Evolutionary conservation across 805 yeast genomes (phyloP).

Genomic region (Blastobotrys peoriensis): DNA sequence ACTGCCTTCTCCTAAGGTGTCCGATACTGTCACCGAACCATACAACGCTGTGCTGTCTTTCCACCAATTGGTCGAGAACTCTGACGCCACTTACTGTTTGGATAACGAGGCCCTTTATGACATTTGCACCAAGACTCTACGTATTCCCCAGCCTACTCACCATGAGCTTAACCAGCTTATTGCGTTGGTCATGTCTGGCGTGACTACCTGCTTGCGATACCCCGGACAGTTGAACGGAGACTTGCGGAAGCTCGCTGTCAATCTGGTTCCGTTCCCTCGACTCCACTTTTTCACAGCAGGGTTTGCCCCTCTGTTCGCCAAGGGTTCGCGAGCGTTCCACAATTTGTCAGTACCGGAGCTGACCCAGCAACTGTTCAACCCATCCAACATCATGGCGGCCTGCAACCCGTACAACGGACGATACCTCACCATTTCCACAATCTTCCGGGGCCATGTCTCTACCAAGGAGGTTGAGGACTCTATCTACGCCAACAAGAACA

Average conservation of each 20-base stretch:
- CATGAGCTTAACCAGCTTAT: slow-evolving; percentile 77
- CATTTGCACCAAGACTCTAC: slow-evolving; percentile 81
- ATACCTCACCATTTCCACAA: slow-evolving; percentile 88
- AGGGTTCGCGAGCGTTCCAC: slow-evolving; percentile 78
- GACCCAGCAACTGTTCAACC: slow-evolving; percentile 91
- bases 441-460: slow-evolving; percentile 90
- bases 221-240: slow-evolving; percentile 96
- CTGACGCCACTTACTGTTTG: slow-evolving; percentile 92
- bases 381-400: slow-evolving; percentile 94
- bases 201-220: slow-evolving; percentile 88
- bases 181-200: slow-evolving; percentile 92
- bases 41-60: slow-evolving; percentile 89
- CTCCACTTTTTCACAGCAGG: slow-evolving; percentile 96
- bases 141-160: slow-evolving; percentile 72
- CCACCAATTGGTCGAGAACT: slow-evolving; percentile 85
- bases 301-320: slow-evolving; percentile 83
- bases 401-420: slow-evolving; percentile 90
- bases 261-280: slow-evolving; percentile 93
- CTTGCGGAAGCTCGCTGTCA: slow-evolving; percentile 87
- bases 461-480: slow-evolving; percentile 94
- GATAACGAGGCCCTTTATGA: slow-evolving; percentile 93
- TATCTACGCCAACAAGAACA: slow-evolving; percentile 79
- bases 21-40: slow-evolving; percentile 93
- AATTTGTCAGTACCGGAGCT: slow-evolving; percentile 85
- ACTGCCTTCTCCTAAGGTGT: slow-evolving; percentile 85